phyloP scores from a whole-genome alignment of 768 basidiomycete genomes.

The Lactarius hengduanensis region DNA sequence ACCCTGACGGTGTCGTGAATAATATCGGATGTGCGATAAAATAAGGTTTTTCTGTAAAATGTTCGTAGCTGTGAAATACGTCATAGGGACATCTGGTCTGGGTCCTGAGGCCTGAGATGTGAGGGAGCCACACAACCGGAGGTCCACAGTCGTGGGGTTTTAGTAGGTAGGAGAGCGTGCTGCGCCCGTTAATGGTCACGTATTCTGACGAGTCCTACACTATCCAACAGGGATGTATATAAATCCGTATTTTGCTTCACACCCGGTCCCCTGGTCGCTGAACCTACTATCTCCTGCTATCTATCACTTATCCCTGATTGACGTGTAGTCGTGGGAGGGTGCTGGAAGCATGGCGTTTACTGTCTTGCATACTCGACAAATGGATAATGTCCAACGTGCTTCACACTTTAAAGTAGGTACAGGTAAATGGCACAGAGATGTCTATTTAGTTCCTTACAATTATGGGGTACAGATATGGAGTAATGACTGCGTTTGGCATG shows the following conservation, averaged over 20 bases:
- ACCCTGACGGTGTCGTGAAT: neutral
- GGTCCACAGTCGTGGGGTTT: no score
- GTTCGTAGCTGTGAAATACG: neutral
- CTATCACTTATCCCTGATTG: neutral
- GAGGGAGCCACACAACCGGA: neutral
- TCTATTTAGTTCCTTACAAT: neutral
- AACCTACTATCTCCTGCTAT: neutral
- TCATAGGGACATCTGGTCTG: neutral
- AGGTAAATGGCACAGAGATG: neutral
- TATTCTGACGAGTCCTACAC: neutral
- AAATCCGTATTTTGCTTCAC: neutral
- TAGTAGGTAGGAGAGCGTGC: no score
- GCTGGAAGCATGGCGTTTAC: neutral
- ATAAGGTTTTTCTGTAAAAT: neutral
- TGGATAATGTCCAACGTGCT: neutral
- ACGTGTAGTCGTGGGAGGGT: neutral
- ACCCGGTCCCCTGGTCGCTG: neutral
- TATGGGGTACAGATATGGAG: neutral
- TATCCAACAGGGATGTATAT: neutral
- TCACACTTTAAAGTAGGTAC: neutral
- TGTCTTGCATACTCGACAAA: neutral
- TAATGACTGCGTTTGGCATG: neutral
- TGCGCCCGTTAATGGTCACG: neutral
- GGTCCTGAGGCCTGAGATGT: neutral
- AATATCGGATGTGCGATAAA: neutral